These are phyloP conservation scores for Suillus hirtellus DNA, from an alignment of 768 basidiomycete species.

Conservation along the genomic window DNA sequence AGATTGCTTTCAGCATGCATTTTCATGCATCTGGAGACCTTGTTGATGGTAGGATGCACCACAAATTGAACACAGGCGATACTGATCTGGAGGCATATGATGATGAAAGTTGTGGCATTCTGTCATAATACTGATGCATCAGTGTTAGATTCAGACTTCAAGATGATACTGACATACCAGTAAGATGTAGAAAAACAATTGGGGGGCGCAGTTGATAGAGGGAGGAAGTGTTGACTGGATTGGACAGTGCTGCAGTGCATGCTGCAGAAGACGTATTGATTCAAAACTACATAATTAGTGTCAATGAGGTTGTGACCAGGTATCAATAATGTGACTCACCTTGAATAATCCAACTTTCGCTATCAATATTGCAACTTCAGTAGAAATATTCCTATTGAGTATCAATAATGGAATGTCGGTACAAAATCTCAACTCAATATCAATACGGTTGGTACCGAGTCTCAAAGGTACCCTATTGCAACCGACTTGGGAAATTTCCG, in stretches of 20 bases:
- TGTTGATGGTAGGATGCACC: not conserved
- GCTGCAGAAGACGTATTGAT: not conserved
- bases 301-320: too few relatives aligned
- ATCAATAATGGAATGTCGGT: not conserved
- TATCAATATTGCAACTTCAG: not conserved
- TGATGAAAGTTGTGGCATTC: too few relatives aligned
- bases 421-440: not conserved
- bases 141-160: too few relatives aligned
- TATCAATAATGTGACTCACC: not conserved
- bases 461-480: not conserved
- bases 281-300: too few relatives aligned
- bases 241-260: not conserved
- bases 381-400: not conserved
- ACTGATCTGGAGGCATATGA: not conserved
- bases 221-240: not conserved
- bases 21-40: not conserved
- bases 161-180: not conserved
- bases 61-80: not conserved
- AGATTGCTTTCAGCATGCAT: not conserved
- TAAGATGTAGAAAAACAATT: not conserved
- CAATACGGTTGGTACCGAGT: not conserved
- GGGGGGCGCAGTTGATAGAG: not conserved
- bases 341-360: not conserved
- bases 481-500: not conserved
- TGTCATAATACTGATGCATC: too few relatives aligned